Base-by-base conservation (phyloP, 1,284 basidiomycete species). In the Trichosporon asahii region DNA sequence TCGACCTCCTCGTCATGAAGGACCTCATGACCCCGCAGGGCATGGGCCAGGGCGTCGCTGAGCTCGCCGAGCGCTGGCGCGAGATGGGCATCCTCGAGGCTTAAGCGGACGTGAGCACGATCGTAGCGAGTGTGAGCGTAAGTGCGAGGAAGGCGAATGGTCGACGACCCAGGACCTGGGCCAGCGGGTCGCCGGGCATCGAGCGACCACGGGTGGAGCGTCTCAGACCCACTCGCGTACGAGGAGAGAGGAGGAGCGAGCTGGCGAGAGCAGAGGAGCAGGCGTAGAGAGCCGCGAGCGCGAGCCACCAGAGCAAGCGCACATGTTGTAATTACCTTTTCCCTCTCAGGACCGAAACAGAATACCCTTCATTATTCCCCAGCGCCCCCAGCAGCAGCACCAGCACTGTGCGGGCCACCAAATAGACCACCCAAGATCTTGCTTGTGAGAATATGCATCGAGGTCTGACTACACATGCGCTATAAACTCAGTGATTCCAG, bases 61-160 rank as follows among this genome's bases (percentile, higher is more conserved):
- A 90, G 75, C 85, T 98, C 55, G 93, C 91, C 87, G 94, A 96
- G 78, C 89, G 88, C 75, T 98, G 95, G 95, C 90, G 87, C 78
- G 92, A 94, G 76, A 88, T 90, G 87, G 90, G 88, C 55, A 89
- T 91, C 68, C 79, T 92, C 69, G 89, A 90, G 73, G 76, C 74
- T 9, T 82, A 73, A 55, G n/a, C 14, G 23, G 12, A 23, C 49
- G 14, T 12, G 33, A 40, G 53, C 27, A 14, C n/a, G 66, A 65
- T 21, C 25, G 15, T 18, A 46, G 53, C 33, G 14, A 23, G 35
- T 55, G 40, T 33, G 40, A 9, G 40, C n/a, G n/a, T 44, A 18
- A 9, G 40, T 44, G 40, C 40, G 40, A 44, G 40, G 40, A 4
- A 33, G 31, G 31, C 15, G 40, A n/a, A 12, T 37, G 14, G 31